phyloP scores from a whole-genome alignment of 805 yeast species.

The Kluyveromyces nonfermentans region DNA sequence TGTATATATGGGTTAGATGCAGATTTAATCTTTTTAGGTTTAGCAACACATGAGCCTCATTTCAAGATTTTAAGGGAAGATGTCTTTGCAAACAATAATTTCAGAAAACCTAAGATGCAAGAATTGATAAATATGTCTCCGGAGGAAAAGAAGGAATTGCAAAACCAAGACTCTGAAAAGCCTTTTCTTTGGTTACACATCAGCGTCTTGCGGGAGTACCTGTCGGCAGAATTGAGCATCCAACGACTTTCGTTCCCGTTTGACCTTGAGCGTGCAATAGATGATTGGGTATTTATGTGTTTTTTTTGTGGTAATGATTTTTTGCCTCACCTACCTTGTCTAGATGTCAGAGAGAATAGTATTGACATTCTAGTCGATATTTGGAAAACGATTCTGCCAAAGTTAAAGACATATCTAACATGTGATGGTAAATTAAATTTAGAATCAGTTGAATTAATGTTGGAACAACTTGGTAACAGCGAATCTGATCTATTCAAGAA shows the following conservation, averaged over 20 bases:
- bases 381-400: conserved; percentile 71
- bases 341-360: conserved; percentile 92
- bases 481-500: conserved; percentile 72
- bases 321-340: conserved; percentile 88
- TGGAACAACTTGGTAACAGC: conserved; percentile 54
- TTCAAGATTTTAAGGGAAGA: conserved; percentile 91
- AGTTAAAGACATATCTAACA: conserved; percentile 68
- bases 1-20: conserved; percentile 97
- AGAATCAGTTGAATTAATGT: conserved; percentile 62
- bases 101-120: conserved; percentile 19
- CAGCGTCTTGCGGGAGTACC: conserved; percentile 77
- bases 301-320: conserved; percentile 98
- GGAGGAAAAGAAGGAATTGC: conserved; percentile 37
- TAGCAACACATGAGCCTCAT: conserved; percentile 97
- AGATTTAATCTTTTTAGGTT: conserved; percentile 87
- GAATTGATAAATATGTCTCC: conserved; percentile 44
- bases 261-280: conserved; percentile 91
- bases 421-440: conserved; percentile 80
- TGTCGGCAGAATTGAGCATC: conserved; percentile 68
- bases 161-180: conserved; percentile 38
- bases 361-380: conserved; percentile 70
- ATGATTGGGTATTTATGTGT: conserved; percentile 98
- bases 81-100: conserved; percentile 74
- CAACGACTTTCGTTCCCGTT: conserved; percentile 63
- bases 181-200: conserved; percentile 94